Percentiles rank a stretch among this genome's conserved stretches.
phyloP scores from a whole-genome alignment of 2,329 filamentous ascomycete species.

The Apiospora kogelbergensis region DNA sequence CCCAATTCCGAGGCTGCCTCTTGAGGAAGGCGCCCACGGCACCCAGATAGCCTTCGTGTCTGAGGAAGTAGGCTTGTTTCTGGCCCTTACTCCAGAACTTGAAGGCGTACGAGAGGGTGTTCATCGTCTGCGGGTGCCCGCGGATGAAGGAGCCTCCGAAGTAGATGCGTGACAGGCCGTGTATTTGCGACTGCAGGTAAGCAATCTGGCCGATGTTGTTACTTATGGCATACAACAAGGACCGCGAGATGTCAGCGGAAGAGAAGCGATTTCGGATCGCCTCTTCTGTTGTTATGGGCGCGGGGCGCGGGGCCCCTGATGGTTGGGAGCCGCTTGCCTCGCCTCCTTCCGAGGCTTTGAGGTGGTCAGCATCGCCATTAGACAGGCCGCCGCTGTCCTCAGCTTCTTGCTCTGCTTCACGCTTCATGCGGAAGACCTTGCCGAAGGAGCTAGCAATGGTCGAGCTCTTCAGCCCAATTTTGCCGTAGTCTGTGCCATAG shows the following conservation, averaged over 20 bases:
- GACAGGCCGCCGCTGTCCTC: constrained; percentile 67
- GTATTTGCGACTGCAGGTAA: constrained; percentile 94
- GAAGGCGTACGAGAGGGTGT: constrained; percentile 94
- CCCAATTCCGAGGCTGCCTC: constrained; percentile 88
- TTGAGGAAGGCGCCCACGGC: constrained; percentile 93
- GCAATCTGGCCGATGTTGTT: constrained; percentile 99
- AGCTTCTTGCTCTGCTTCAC: constrained; percentile 74
- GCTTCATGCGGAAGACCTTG: constrained; percentile 93
- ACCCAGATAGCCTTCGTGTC: constrained; percentile 94
- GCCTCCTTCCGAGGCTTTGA: constrained; percentile 11
- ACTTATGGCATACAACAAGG: constrained; percentile 89
- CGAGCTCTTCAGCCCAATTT: constrained; percentile 93
- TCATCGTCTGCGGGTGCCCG: constrained; percentile 95
- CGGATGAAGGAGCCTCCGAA: constrained; percentile 97
- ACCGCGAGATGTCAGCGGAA: constrained; percentile 83
- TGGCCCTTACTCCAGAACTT: constrained; percentile 94
- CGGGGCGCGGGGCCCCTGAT: constrained; percentile 6
- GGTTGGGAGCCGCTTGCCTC: background rate
- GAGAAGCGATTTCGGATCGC: constrained; percentile 58
- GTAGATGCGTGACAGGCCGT: constrained; percentile 89
- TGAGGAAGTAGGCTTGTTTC: constrained; percentile 93
- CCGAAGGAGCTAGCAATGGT: constrained; percentile 96
- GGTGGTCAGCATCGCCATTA: constrained; percentile 46
- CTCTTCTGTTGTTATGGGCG: constrained; percentile 21
- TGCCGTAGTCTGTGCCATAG: constrained; percentile 92